Percentiles rank a stretch among this genome's conserved stretches.
Conservation (phyloP, 129 eudicot genomes). For the Ambrosia artemisiifolia region DNA sequence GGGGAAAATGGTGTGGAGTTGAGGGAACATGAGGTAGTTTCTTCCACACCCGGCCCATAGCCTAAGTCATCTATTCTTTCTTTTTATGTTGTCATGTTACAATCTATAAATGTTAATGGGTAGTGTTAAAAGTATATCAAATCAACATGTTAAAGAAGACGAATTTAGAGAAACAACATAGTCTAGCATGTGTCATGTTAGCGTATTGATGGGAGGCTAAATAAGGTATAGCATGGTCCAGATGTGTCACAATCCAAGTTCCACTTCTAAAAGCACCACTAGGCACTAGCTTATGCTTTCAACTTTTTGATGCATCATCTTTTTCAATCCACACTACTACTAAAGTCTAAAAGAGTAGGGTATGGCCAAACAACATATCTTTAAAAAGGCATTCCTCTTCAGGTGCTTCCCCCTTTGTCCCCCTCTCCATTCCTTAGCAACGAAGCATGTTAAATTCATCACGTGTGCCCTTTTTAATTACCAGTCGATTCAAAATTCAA, state of each 20-base stretch:
- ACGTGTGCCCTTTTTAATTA: slow-evolving; percentile 10
- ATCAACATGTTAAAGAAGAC: not conserved
- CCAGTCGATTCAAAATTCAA: not conserved
- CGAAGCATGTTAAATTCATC: slow-evolving; percentile 22
- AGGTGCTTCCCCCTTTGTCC: slow-evolving; percentile 37
- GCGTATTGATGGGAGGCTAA: slow-evolving; percentile 23
- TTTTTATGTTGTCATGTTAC: not conserved
- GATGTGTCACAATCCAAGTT: slow-evolving; percentile 27
- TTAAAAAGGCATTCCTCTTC: slow-evolving; percentile 32
- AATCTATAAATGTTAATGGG: not conserved
- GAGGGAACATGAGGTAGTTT: no score
- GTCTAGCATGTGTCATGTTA: slow-evolving; percentile 2
- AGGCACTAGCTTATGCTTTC: slow-evolving; percentile 34
- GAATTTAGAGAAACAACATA: not conserved
- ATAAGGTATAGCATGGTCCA: slow-evolving; percentile 32
- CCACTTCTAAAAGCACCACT: slow-evolving; percentile 48
- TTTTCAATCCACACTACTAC: slow-evolving; percentile 36
- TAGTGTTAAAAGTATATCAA: not conserved
- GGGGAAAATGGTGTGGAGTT: no score
- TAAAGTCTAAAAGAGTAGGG: slow-evolving; percentile 15
- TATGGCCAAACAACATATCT: slow-evolving; percentile 19
- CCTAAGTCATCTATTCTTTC: not conserved
- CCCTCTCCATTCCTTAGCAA: slow-evolving; percentile 43
- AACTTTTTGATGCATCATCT: slow-evolving; percentile 30
- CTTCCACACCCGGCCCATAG: no score